These are phyloP conservation scores for Actinomucor elegans DNA, from an alignment of 371 early-diverging fungal species.

Conservation along the genomic window DNA sequence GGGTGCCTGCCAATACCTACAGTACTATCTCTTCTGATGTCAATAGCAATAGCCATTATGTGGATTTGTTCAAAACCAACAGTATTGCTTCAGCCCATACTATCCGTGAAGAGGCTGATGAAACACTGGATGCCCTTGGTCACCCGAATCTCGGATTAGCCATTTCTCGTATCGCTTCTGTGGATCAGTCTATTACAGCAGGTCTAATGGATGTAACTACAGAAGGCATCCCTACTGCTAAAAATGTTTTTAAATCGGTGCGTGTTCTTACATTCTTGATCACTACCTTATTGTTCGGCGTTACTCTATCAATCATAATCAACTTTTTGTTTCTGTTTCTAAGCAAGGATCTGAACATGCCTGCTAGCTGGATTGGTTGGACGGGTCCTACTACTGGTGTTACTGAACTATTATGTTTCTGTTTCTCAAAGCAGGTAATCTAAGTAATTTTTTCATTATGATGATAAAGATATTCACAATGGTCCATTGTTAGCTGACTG, in stretches of 20 bases:
- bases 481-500: conserved; percentile 27
- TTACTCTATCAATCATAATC: conserved; percentile 38
- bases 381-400: conserved; percentile 40
- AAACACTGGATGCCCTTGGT: conserved; percentile 24
- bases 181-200: conserved; percentile 27
- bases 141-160: conserved; percentile 30
- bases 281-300: conserved; percentile 37
- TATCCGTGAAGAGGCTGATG: conserved; percentile 40
- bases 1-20: conserved; percentile 8
- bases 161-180: conserved; percentile 34
- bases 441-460: not conserved
- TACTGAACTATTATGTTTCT: conserved; percentile 24
- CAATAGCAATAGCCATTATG: conserved; percentile 10
- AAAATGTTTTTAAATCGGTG: conserved; percentile 22
- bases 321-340: conserved; percentile 44
- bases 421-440: conserved; percentile 35
- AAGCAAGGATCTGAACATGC: conserved; percentile 36
- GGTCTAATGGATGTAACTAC: conserved; percentile 3
- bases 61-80: conserved; percentile 20
- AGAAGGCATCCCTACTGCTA: conserved; percentile 20
- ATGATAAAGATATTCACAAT: not conserved
- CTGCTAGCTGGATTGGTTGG: conserved; percentile 44
- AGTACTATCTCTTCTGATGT: conserved; percentile 9
- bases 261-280: conserved; percentile 35
- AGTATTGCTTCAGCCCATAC: conserved; percentile 23